Evolutionary conservation across 306 rosid species (phyloP), one percentile per base, ranked within the genome.

Genomic region (Casuarina equisetifolia): DNA sequence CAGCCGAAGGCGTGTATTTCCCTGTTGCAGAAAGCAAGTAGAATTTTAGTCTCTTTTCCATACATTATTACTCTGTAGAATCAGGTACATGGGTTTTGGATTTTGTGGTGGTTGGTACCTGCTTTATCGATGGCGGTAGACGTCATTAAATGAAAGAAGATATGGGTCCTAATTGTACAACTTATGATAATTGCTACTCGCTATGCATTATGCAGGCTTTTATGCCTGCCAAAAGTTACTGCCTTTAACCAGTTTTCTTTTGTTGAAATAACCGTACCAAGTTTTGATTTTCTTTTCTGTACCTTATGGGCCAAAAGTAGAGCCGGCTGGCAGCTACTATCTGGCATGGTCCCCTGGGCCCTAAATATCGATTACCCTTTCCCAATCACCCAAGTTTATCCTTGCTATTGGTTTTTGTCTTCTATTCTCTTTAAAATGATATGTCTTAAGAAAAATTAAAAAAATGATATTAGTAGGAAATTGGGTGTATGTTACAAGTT

Each of bases 1-100:
- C 98, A 15, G 97, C 94, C 0, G 99, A 96, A 86, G 99, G 99
- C 12, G 98, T 90, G 40, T 96, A 92, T 86, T 97, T 96, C 59
- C 99, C 99, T 0, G 82, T 92, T 48, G 82, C 81, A 3, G 93
- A 85, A 85, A 82, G 88, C 70, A 91, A 92, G 88, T 91, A 88
- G 89, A 88, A 69, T 44, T 43, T 75, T 55, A 71, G 50, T 84
- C 55, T 9, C 54, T 35, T 36, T 9, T 4, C 35, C 10, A 20
- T 13, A 75, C 69, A 77, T 49, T 39, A 63, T 78, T 74, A 54
- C 64, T 78, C 63, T 73, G 70, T 72, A 10, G 62, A 73, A 80
- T 54, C 74, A 78, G 86, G 87, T 77, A 75, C 73, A 46, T 54
- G 78, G 83, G 83, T 79, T 70, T 76, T 75, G 79, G 78, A 61